Percentiles rank a stretch among this genome's conserved stretches.
These are phyloP conservation scores for Cryptococcus hybrid DNA, from an alignment of 1,284 basidiomycete genomes.

Conservation along the genomic window DNA sequence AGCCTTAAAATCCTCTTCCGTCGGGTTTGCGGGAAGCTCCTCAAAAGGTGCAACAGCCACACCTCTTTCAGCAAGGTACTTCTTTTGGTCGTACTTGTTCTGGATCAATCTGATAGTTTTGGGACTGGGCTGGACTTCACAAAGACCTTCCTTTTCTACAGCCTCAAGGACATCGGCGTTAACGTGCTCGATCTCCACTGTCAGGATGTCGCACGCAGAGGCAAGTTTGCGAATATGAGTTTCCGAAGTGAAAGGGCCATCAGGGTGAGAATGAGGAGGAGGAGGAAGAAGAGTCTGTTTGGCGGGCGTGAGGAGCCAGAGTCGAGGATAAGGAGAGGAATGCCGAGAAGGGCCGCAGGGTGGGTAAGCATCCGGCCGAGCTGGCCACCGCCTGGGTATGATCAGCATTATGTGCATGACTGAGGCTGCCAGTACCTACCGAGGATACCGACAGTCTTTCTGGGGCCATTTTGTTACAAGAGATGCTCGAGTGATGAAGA, in stretches of 20 bases:
- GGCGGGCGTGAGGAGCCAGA: conserved; percentile 74
- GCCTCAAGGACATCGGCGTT: conserved; percentile 73
- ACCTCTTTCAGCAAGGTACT: conserved; percentile 61
- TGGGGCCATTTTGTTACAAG: conserved; percentile 31
- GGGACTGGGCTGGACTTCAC: conserved; percentile 81
- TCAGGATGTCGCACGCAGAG: conserved; percentile 78
- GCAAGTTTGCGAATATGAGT: conserved; percentile 80
- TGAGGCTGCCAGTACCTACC: conserved; percentile 24
- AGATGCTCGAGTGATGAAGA: not conserved
- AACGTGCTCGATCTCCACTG: conserved; percentile 98
- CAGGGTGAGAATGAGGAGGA: conserved; percentile 63
- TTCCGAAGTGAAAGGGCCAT: conserved; percentile 85
- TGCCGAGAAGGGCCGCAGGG: conserved; percentile 83
- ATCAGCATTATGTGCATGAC: not conserved
- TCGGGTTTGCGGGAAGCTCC: conserved; percentile 51
- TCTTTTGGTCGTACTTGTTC: conserved; percentile 92
- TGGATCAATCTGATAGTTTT: conserved; percentile 85
- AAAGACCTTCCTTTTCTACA: conserved; percentile 57
- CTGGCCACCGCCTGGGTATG: conserved; percentile 80
- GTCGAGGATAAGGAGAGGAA: conserved; percentile 87
- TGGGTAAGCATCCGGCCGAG: conserved; percentile 96
- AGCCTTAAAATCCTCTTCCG: conserved; percentile 57
- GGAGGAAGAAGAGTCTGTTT: conserved; percentile 78
- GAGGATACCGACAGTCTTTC: conserved; percentile 50
- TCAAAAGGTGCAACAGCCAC: conserved; percentile 75